Conservation (phyloP, 116 monocot genomes). For the Phalaenopsis hybrid region DNA sequence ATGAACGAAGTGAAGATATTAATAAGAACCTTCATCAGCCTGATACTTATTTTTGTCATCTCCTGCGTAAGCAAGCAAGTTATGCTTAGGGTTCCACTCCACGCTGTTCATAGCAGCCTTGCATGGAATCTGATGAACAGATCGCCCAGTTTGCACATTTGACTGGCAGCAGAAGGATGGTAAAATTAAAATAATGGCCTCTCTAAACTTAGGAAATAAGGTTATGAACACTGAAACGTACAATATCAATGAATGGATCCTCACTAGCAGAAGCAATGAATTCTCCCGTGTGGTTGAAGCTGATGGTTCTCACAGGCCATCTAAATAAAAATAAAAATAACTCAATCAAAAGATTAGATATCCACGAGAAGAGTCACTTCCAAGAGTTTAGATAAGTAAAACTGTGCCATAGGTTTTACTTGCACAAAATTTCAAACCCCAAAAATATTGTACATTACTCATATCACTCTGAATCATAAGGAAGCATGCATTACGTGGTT, state of each 20-base stretch:
- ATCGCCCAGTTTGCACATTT: constrained; percentile 72
- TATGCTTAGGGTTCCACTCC: constrained; percentile 95
- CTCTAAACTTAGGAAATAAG: neutral
- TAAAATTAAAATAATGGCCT: neutral
- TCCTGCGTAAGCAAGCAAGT: constrained; percentile 90
- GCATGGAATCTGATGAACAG: constrained; percentile 85
- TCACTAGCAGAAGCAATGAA: constrained; percentile 95
- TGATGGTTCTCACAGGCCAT: constrained; percentile 95
- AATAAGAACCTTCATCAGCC: constrained; percentile 73
- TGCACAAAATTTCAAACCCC: neutral
- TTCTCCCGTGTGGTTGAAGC: constrained; percentile 90
- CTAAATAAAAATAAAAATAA: constrained; percentile 23
- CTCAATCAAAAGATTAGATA: neutral
- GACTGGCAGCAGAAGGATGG: constrained; percentile 34
- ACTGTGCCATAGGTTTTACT: neutral
- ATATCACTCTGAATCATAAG: neutral
- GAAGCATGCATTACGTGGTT: neutral
- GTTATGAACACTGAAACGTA: constrained; percentile 20
- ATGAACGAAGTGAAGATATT: neutral
- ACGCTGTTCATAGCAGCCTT: constrained; percentile 97
- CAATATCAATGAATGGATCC: constrained; percentile 89
- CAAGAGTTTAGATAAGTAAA: neutral
- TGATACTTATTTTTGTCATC: constrained; percentile 98
- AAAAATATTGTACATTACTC: neutral
- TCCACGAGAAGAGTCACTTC: neutral